Percentiles rank a stretch among this genome's conserved stretches.
Evolutionary conservation across 768 basidiomycete species (phyloP).

Genomic region (Leucocoprinus leucothites): DNA sequence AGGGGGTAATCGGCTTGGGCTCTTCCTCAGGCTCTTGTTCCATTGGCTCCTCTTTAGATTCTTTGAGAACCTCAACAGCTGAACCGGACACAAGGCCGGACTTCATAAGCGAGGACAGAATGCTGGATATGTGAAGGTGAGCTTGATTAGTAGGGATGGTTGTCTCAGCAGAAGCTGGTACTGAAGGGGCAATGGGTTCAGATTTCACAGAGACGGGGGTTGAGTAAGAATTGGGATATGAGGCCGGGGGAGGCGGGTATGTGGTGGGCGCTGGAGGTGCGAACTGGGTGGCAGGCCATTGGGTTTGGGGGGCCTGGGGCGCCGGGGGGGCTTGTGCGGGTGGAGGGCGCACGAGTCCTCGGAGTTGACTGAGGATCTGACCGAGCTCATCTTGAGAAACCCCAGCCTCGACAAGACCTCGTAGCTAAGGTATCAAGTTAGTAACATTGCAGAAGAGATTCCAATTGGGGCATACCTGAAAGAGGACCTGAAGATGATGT

Average conservation of each 20-base stretch:
- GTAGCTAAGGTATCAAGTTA: conserved; percentile 41
- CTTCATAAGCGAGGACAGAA: conserved; percentile 69
- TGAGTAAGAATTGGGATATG: not conserved
- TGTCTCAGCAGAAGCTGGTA: conserved; percentile 28
- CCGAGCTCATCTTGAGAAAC: conserved; percentile 78
- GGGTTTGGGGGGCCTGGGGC: conserved; percentile 3
- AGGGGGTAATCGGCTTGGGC: not conserved
- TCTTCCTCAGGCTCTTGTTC: conserved; percentile 20
- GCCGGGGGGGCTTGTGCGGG: conserved; percentile 26
- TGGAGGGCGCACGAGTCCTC: conserved; percentile 52
- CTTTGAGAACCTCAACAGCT: not conserved
- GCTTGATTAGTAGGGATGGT: conserved; percentile 22
- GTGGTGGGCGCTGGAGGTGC: not conserved
- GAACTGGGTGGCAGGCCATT: conserved; percentile 11
- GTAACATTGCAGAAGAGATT: conserved; percentile 3
- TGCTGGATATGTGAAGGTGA: conserved; percentile 46
- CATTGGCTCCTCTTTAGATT: conserved; percentile 8
- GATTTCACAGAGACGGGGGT: not conserved
- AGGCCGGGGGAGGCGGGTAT: not conserved
- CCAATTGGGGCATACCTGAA: conserved; percentile 56
- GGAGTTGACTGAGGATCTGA: conserved; percentile 72
- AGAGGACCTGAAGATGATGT: conserved; percentile 73
- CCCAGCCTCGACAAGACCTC: conserved; percentile 70
- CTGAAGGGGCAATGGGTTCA: conserved; percentile 9
- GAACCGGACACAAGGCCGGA: conserved; percentile 68